Evolutionary conservation across 306 rosid species (phyloP).

Genomic region (Bauhinia variegata): DNA sequence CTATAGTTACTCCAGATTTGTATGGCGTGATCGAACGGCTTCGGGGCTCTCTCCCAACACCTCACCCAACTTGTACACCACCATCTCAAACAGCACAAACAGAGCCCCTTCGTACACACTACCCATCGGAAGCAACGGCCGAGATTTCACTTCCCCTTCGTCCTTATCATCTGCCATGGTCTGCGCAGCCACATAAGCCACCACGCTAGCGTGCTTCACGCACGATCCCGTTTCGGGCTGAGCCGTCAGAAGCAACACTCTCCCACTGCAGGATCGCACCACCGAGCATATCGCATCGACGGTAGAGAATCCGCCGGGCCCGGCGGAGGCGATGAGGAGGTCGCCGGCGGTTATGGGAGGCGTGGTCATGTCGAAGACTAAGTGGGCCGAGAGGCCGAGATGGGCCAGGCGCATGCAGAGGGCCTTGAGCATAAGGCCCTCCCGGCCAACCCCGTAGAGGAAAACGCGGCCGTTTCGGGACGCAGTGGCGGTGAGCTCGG

Average conservation of each 20-base stretch:
- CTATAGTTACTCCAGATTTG: conserved; percentile 68
- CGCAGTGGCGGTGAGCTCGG: conserved; percentile 57
- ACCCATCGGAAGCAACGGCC: conserved; percentile 92
- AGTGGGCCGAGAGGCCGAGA: conserved; percentile 73
- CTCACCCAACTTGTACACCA: conserved; percentile 66
- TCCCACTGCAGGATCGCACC: conserved; percentile 65
- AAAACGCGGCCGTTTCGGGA: conserved; percentile 38
- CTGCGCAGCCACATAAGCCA: conserved; percentile 83
- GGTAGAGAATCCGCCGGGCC: conserved; percentile 89
- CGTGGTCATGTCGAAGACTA: conserved; percentile 83
- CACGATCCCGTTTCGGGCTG: conserved; percentile 83
- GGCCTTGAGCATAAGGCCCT: conserved; percentile 59
- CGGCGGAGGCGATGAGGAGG: conserved; percentile 84
- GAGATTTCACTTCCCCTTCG: conserved; percentile 33
- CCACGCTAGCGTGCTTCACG: conserved; percentile 59
- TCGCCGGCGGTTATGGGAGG: conserved; percentile 69
- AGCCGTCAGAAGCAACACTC: conserved; percentile 79
- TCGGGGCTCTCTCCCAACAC: conserved; percentile 63
- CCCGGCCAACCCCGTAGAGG: too few species aligned
- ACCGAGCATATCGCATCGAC: conserved; percentile 76
- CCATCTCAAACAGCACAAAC: conserved; percentile 95
- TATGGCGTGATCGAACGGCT: conserved; percentile 84
- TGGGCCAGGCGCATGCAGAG: conserved; percentile 86
- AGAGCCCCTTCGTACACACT: conserved; percentile 87
- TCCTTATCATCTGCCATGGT: conserved; percentile 85